Conservation (phyloP, 1,284 basidiomycete genomes). For the Rhodotorula sp. region DNA sequence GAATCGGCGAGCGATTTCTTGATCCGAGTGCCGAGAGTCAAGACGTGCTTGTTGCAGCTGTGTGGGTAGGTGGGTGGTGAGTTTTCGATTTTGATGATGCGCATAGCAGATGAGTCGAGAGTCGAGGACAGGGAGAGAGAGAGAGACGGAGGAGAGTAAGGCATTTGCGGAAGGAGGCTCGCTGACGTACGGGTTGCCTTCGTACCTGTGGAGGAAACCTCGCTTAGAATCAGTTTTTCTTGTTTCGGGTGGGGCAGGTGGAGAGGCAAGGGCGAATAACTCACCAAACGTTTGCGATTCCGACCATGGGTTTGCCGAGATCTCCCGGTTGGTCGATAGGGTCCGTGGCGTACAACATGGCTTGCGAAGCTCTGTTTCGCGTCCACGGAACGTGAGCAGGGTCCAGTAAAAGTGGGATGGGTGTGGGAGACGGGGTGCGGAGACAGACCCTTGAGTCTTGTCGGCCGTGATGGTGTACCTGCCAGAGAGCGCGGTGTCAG, state of each 20-base stretch:
- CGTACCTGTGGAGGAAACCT: constrained; percentile 63
- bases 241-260: no score
- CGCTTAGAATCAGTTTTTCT: background rate
- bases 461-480: constrained; percentile 2
- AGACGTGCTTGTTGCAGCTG: constrained; percentile 88
- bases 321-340: constrained; percentile 74
- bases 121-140: background rate
- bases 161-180: background rate
- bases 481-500: background rate
- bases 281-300: constrained; percentile 88
- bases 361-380: constrained; percentile 55
- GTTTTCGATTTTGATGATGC: background rate
- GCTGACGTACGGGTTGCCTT: constrained; percentile 72
- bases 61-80: background rate
- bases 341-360: constrained; percentile 95
- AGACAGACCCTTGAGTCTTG: constrained; percentile 7
- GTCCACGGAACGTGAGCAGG: background rate
- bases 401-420: background rate
- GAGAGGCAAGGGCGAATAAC: background rate
- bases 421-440: no score
- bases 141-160: constrained; percentile 4
- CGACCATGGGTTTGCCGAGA: constrained; percentile 89
- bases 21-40: constrained; percentile 80
- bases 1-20: constrained; percentile 73
- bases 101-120: background rate